Percentiles rank a stretch among this genome's conserved stretches.
Conservation (phyloP, 2,329 filamentous ascomycete species). For the Pseudocercospora crystallina region DNA sequence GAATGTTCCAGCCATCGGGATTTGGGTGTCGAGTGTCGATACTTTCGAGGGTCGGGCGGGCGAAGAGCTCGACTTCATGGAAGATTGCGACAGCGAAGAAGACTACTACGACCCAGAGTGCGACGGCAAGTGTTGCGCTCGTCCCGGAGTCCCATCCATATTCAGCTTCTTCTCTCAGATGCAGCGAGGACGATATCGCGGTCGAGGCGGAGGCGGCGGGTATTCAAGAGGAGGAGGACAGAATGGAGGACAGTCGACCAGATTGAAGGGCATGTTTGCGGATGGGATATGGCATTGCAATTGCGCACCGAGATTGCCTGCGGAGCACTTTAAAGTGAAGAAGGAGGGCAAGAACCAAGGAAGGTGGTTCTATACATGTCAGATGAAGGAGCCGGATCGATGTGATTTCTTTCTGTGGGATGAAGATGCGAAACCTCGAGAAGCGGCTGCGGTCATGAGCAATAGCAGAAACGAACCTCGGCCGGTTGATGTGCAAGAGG, state of each 20-base stretch:
- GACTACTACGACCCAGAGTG: too few relatives aligned
- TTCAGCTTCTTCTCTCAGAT: not conserved
- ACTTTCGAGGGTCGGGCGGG: too few relatives aligned
- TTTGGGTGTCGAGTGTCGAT: too few relatives aligned
- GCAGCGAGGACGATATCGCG: conserved; percentile 9
- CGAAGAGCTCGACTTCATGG: too few relatives aligned
- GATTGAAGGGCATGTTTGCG: conserved; percentile 32
- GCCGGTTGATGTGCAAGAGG: conserved; percentile 23
- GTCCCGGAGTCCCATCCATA: too few relatives aligned
- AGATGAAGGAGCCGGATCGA: conserved; percentile 47
- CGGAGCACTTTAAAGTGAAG: conserved; percentile 57
- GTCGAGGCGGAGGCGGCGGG: conserved; percentile 11
- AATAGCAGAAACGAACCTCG: conserved; percentile 50
- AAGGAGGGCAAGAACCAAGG: conserved; percentile 59
- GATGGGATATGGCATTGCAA: conserved; percentile 54
- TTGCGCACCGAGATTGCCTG: conserved; percentile 55
- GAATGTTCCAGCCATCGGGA: too few relatives aligned
- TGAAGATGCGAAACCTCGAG: conserved; percentile 51
- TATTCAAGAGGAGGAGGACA: conserved; percentile 9
- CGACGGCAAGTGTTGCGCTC: too few relatives aligned
- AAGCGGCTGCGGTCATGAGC: conserved; percentile 47
- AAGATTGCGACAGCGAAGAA: too few relatives aligned
- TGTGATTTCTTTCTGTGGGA: conserved; percentile 62
- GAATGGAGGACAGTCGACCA: conserved; percentile 7
- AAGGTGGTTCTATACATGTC: conserved; percentile 56